Conservation (phyloP, 192 early-diverging fungal genomes). For the Umbelopsis vinacea region DNA sequence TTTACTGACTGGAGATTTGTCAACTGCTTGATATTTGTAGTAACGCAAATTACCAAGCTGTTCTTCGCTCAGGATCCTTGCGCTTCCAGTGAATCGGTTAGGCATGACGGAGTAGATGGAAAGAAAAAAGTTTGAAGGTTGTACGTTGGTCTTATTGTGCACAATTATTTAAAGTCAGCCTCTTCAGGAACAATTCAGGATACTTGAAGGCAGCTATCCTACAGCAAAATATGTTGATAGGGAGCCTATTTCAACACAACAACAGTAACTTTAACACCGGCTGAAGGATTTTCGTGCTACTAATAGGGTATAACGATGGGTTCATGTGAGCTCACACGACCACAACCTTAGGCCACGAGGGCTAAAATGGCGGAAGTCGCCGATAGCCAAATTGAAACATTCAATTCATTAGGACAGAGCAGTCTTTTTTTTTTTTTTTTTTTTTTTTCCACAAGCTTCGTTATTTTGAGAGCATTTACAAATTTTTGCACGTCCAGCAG, state of each 20-base stretch:
- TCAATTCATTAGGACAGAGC: too few species aligned
- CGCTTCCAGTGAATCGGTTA: background rate
- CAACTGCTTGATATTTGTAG: conserved; percentile 79
- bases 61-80: conserved; percentile 27
- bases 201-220: too few species aligned
- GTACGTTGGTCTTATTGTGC: background rate
- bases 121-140: background rate
- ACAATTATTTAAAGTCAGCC: background rate
- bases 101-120: conserved; percentile 9
- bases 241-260: background rate
- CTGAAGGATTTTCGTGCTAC: background rate
- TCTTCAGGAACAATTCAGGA: background rate
- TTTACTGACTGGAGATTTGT: conserved; percentile 81
- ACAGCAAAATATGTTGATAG: too few species aligned
- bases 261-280: background rate
- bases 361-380: background rate
- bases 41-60: conserved; percentile 72
- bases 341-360: background rate
- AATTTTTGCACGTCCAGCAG: too few species aligned
- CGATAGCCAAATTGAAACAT: too few species aligned
- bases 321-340: conserved; percentile 22
- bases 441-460: too few species aligned
- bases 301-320: background rate
- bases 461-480: too few species aligned
- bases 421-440: too few species aligned